phyloP scores from a whole-genome alignment of 2,329 filamentous ascomycete genomes.

The Fusarium ramigenum region DNA sequence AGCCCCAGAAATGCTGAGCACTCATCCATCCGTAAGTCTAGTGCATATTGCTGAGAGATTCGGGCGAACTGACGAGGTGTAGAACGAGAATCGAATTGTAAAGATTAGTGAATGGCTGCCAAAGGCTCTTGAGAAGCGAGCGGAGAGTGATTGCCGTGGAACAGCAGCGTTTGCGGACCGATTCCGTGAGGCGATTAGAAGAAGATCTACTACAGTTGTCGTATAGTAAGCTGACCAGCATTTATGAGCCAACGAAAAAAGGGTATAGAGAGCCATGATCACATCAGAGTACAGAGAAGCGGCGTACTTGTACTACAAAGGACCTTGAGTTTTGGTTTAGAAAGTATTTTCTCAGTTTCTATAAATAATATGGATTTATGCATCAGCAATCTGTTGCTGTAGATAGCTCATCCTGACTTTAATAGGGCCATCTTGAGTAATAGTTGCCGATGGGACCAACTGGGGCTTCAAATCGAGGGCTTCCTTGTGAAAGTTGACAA shows the following conservation, averaged over 20 bases:
- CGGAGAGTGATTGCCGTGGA: conserved; percentile 63
- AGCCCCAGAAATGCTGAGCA: conserved; percentile 77
- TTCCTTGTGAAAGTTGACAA: conserved; percentile 31
- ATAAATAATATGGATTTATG: neutral
- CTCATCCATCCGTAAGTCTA: conserved; percentile 74
- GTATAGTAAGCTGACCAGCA: conserved; percentile 4
- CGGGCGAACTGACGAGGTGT: neutral
- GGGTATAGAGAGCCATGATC: neutral
- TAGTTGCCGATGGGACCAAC: neutral
- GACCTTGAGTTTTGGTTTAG: neutral
- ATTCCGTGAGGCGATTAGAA: conserved; percentile 60
- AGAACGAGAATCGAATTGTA: conserved; percentile 70
- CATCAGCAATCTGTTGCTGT: neutral
- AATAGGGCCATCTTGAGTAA: neutral
- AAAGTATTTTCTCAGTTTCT: neutral
- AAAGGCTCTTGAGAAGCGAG: conserved; percentile 63
- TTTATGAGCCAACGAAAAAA: neutral
- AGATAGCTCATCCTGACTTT: neutral
- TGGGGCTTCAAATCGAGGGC: neutral
- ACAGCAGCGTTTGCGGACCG: conserved; percentile 62
- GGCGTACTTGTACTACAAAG: neutral
- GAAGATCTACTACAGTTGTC: conserved; percentile 39
- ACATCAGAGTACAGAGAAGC: neutral
- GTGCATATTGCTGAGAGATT: neutral
- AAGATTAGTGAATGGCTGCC: conserved; percentile 73